Evolutionary conservation across 352 stramenopile species (phyloP), one percentile per base, ranked within the genome.

Genomic region (Chrysophaeum taylorii): DNA sequence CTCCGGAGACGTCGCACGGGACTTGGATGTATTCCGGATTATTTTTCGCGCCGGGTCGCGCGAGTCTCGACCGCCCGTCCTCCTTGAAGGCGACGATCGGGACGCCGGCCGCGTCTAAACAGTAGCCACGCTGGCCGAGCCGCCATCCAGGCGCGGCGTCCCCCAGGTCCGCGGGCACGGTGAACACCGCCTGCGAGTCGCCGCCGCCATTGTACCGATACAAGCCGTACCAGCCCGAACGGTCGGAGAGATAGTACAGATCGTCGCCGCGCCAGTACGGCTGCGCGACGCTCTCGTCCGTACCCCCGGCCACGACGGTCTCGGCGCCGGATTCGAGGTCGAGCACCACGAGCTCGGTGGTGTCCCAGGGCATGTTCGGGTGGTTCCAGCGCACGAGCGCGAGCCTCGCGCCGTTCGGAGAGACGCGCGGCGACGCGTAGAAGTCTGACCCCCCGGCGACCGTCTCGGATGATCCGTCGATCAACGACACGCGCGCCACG

Each of bases 281-380:
- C n/a, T n/a, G n/a, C n/a, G n/a, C n/a, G n/a, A n/a, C n/a, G n/a
- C n/a, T 82, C 50, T 83, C 76, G 16, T 71, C 76, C 69, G 82
- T 73, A 14, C 64, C 33, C 16, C 80, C 80, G 36, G 75, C 76
- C 68, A 85, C 76, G 0, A 82, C 52, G 31, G 67, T 29, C 38
- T 80, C 50, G 9, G 38, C 69, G 0, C 42, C 12, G 48, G 37
- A 33, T 16, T 64, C 54, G n/a, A 74, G 45, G 41, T 52, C 25
- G 23, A 71, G 48, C 0, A 81, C 53, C 25, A 72, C 42, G 9
- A 85, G 66, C 63, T 82, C 64, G 12, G 78, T 84, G 7, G 74
- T 50, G 75, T 87, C 81, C 82, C 80, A 87, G 21, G 82, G 82
- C 82, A 87, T 87, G 66, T 83, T 85, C 0, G 82, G 82, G 77